These are phyloP conservation scores for Candida berthetii DNA, from an alignment of 805 yeast species.

Conservation along the genomic window DNA sequence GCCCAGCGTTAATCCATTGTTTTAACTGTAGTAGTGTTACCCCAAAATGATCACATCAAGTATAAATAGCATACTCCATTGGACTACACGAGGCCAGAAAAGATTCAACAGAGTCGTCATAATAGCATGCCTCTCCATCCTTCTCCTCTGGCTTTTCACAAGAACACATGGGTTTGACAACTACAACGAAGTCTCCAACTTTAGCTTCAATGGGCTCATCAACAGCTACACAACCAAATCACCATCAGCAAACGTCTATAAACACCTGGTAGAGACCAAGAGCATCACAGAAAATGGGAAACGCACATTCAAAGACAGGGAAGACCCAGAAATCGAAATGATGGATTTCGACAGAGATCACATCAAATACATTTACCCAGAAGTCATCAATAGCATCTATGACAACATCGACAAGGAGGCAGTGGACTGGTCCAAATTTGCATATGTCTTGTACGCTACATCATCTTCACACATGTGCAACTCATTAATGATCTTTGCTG, in stretches of 20 bases:
- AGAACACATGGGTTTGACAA: neutral
- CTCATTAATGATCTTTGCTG: conserved; percentile 40
- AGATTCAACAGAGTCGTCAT: neutral
- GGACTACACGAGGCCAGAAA: neutral
- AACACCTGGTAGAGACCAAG: conserved; percentile 1
- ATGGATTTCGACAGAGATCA: conserved; percentile 16
- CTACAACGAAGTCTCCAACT: neutral
- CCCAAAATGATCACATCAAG: too few relatives aligned
- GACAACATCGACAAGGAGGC: conserved; percentile 9
- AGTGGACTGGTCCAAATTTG: conserved; percentile 38
- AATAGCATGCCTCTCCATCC: neutral
- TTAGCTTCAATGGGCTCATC: neutral
- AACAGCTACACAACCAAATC: neutral
- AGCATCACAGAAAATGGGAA: conserved; percentile 1
- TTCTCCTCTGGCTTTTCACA: neutral
- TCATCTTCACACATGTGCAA: conserved; percentile 42
- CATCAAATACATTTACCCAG: conserved; percentile 17
- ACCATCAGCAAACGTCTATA: neutral
- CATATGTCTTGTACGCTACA: conserved; percentile 61
- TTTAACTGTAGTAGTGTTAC: too few relatives aligned
- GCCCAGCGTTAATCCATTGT: too few relatives aligned
- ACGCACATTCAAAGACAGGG: neutral
- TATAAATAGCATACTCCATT: too few relatives aligned
- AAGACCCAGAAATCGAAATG: conserved; percentile 2
- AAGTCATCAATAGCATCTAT: conserved; percentile 15